phyloP scores from a whole-genome alignment of 1,139 yeast genomes.

The Taiozyma sp. region DNA sequence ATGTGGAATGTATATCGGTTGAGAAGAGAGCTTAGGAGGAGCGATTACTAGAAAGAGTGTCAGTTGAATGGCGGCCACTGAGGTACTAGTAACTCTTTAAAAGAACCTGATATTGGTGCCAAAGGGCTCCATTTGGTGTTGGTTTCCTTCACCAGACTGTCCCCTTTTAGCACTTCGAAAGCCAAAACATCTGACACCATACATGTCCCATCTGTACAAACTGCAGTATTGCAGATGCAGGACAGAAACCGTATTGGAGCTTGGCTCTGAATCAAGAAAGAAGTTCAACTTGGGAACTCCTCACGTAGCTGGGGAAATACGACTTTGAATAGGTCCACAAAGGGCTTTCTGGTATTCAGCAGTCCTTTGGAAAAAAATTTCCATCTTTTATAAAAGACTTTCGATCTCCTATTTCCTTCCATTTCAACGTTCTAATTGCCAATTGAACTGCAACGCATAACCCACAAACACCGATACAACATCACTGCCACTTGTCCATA shows the following conservation, averaged over 20 bases:
- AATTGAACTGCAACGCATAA: not conserved
- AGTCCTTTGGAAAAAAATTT: not conserved
- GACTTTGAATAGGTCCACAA: not conserved
- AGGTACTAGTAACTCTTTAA: too few species aligned
- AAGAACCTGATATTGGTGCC: too few species aligned
- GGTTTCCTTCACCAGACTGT: too few species aligned
- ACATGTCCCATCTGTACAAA: not conserved
- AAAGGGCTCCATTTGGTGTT: too few species aligned
- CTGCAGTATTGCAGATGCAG: not conserved
- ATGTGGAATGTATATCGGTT: too few species aligned
- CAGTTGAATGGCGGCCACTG: too few species aligned
- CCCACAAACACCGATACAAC: not conserved
- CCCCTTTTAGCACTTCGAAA: not conserved
- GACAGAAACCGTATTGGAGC: not conserved
- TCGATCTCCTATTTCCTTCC: not conserved
- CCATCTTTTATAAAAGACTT: not conserved
- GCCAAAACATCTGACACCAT: not conserved
- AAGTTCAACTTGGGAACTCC: not conserved
- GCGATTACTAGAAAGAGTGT: too few species aligned
- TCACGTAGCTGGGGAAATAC: not conserved
- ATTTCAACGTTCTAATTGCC: not conserved
- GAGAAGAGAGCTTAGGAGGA: too few species aligned
- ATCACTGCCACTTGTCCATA: not conserved
- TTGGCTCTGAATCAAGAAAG: not conserved
- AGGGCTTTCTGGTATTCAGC: not conserved